Percentiles rank a stretch among this genome's conserved stretches.
phyloP scores from a whole-genome alignment of 345 rosid genomes.

The Ailanthus altissimus region DNA sequence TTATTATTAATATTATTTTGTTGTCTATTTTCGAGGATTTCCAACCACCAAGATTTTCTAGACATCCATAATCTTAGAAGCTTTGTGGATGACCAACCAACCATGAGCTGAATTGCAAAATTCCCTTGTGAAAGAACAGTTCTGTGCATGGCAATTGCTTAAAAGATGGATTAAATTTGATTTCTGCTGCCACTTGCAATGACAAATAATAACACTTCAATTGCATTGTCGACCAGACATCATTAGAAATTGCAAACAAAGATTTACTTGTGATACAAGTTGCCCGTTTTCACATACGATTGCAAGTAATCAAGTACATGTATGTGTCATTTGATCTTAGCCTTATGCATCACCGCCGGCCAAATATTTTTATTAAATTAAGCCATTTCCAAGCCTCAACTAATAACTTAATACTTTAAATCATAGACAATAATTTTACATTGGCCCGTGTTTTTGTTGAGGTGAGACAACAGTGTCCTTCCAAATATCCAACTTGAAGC shows the following conservation, averaged over 20 bases:
- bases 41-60: slow-evolving; percentile 30
- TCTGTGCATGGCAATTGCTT: neutral
- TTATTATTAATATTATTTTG: neutral
- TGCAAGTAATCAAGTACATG: slow-evolving; percentile 8
- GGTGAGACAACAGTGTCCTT: neutral
- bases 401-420: neutral
- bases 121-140: neutral
- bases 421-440: neutral
- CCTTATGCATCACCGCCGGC: neutral
- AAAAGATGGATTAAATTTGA: neutral
- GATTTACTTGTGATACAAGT: slow-evolving; percentile 4
- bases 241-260: neutral
- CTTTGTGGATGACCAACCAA: slow-evolving; percentile 17
- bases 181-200: neutral
- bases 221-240: neutral
- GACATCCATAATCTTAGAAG: slow-evolving; percentile 8
- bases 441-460: slow-evolving; percentile 1
- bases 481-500: neutral
- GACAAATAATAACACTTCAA: neutral
- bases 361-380: neutral
- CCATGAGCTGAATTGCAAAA: neutral
- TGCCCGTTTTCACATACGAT: neutral
- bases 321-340: neutral
- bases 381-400: neutral
- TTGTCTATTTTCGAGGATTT: neutral